A percentile compares a stretch with the other conserved stretches of the same genome.
phyloP scores from a whole-genome alignment of 768 basidiomycete species.

The Gautieria morchelliformis region DNA sequence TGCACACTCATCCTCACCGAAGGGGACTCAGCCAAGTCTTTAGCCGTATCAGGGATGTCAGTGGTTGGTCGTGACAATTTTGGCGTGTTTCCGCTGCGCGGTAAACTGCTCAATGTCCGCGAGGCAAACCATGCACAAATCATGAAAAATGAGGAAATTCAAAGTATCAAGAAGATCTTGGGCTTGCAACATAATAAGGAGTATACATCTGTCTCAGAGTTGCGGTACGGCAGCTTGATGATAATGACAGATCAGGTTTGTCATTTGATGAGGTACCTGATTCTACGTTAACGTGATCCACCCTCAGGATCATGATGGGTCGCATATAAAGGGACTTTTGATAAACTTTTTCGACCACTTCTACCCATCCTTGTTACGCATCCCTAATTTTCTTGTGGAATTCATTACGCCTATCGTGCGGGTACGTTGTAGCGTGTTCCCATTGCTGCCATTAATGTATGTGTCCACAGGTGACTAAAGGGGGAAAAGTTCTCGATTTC shows the following conservation, averaged over 20 bases:
- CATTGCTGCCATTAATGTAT: background rate
- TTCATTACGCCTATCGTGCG: conserved; percentile 98
- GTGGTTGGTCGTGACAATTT: conserved; percentile 96
- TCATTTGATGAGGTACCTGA: conserved; percentile 1
- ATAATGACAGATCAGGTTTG: conserved; percentile 99
- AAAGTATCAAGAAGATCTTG: conserved; percentile 96
- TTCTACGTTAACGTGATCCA: background rate
- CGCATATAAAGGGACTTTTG: conserved; percentile 99
- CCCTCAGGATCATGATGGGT: conserved; percentile 92
- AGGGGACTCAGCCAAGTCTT: conserved; percentile 97
- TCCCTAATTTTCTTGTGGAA: conserved; percentile 90
- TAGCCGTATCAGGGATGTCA: conserved; percentile 88
- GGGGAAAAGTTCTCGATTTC: conserved; percentile 70
- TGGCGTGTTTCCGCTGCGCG: conserved; percentile 95
- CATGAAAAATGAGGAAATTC: conserved; percentile 96
- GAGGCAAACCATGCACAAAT: conserved; percentile 95
- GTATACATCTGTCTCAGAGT: conserved; percentile 52
- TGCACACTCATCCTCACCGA: conserved; percentile 97
- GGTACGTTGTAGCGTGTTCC: conserved; percentile 32
- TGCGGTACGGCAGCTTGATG: conserved; percentile 94
- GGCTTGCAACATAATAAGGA: conserved; percentile 91
- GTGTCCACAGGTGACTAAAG: conserved; percentile 56
- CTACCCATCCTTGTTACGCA: conserved; percentile 85
- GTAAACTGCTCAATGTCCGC: conserved; percentile 93
- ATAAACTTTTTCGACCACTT: conserved; percentile 98